phyloP scores from a whole-genome alignment of 1,284 basidiomycete species.

The Phaffia rhodozyma region DNA sequence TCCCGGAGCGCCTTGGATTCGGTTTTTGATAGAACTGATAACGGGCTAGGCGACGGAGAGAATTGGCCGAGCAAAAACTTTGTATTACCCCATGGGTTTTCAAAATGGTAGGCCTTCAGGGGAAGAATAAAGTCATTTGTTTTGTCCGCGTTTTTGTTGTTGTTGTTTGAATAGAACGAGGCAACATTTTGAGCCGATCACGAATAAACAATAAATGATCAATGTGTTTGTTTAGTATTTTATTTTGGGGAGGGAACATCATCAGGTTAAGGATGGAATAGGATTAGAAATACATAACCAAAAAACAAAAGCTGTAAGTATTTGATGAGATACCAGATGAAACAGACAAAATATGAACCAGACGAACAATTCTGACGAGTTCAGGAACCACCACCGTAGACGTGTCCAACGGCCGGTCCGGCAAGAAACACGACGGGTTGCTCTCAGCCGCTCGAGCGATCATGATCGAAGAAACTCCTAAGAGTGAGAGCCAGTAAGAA shows the following conservation, averaged over 20 bases:
- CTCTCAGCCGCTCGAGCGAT: conserved; percentile 87
- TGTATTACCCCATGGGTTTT: conserved; percentile 72
- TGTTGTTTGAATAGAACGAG: conserved; percentile 24
- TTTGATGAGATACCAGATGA: background rate
- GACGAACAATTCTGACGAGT: conserved; percentile 60
- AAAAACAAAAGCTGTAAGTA: background rate
- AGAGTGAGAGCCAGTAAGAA: background rate
- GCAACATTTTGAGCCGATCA: background rate
- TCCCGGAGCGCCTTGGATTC: conserved; percentile 50
- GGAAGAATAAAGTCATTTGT: background rate
- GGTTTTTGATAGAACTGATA: conserved; percentile 45
- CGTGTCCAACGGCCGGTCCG: conserved; percentile 54
- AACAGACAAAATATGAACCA: background rate
- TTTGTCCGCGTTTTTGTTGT: conserved; percentile 32
- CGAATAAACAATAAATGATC: background rate
- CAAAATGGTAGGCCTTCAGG: conserved; percentile 47
- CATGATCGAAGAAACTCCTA: conserved; percentile 87
- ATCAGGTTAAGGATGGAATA: too few relatives aligned
- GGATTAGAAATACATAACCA: background rate
- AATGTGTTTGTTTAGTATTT: too few relatives aligned
- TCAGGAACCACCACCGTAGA: conserved; percentile 59
- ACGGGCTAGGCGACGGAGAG: conserved; percentile 42
- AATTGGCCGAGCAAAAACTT: conserved; percentile 83
- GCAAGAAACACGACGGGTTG: conserved; percentile 79
- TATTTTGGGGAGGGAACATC: too few relatives aligned